Base-by-base conservation (phyloP, 306 rosid species). In the Hippophae rhamnoides region DNA sequence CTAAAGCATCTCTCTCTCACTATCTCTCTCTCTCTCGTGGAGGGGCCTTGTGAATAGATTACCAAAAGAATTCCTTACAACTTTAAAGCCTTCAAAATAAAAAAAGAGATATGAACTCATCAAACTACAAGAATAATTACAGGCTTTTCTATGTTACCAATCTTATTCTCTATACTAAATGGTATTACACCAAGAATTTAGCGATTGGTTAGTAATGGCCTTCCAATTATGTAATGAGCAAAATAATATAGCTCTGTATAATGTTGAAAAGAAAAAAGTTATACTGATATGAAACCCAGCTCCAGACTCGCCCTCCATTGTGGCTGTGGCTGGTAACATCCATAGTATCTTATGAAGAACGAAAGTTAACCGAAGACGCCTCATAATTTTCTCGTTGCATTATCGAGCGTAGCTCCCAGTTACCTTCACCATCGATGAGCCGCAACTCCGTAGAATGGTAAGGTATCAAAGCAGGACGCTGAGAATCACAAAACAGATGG, bases 381-480 rank as follows among this genome's bases (percentile, higher is more conserved):
- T 76, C 7, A 47, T 18, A 54, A 61, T 10, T 12, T 1, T 40
- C 13, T 87, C 76, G 80, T 65, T 79, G 83, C 79, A 82, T 80
- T 76, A 92, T 92, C 48, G 57, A 63, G 47, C 96, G 88, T 63
- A 88, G 92, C 65, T 88, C 88, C 99, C 99, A 92, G 69, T 88
- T 92, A 49, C 99, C 99, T 83, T 92, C 99, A 1, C 99, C 99
- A 49, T 92, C 99, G 27, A 92, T 81, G 58, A 92, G 83, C 71
- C 96, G 95, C 54, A 92, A 67, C 63, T 92, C 99, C 78, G 62
- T 11, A 12, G 88, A 77, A 68, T 92, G 99, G 77, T 64, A 92
- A 31, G 95, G 99, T 72, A 92, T 88, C 68, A 92, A 66, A 67
- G 99, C 99, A 67, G 99, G 99, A 54, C 99, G 89, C 99, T 92